Conservation (phyloP, 768 basidiomycete species). For the Termitomyces heimii region DNA sequence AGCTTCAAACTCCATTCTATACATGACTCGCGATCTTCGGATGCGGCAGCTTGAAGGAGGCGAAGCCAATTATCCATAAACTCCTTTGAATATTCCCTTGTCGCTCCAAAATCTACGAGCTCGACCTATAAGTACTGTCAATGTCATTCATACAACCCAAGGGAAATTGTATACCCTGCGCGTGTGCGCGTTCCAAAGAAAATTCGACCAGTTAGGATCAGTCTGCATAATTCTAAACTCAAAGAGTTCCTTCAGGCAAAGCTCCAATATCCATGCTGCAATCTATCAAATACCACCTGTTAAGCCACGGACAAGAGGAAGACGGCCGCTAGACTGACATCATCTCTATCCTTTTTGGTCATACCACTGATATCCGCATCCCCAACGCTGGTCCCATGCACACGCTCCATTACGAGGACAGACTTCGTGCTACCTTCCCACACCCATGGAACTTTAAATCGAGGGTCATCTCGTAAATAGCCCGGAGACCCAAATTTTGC, state of each 20-base stretch:
- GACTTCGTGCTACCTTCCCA: constrained; percentile 76
- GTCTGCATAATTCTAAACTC: constrained; percentile 94
- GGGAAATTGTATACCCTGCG: constrained; percentile 39
- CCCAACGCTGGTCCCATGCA: constrained; percentile 78
- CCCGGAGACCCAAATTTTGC: constrained; percentile 47
- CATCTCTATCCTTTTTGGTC: constrained; percentile 60
- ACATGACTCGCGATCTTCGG: constrained; percentile 62
- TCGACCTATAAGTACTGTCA: constrained; percentile 45
- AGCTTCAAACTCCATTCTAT: constrained; percentile 70
- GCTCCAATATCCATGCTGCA: constrained; percentile 69
- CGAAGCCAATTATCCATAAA: constrained; percentile 88
- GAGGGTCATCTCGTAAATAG: constrained; percentile 47
- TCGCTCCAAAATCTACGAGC: constrained; percentile 95
- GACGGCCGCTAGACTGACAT: constrained; percentile 38
- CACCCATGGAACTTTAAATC: constrained; percentile 84
- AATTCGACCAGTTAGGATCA: constrained; percentile 98
- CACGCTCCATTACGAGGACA: constrained; percentile 87
- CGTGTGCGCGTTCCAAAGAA: constrained; percentile 74
- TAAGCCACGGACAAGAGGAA: background rate
- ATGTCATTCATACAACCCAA: background rate
- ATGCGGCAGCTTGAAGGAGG: constrained; percentile 77
- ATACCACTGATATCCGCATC: constrained; percentile 50
- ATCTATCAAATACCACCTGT: constrained; percentile 47
- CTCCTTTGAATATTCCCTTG: constrained; percentile 72
- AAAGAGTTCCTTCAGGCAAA: constrained; percentile 90